Percentiles rank a stretch among this genome's conserved stretches.
Evolutionary conservation across 225 moss, liverwort and hornwort genomes (phyloP).

Genomic region (Straminergon stramineum): DNA sequence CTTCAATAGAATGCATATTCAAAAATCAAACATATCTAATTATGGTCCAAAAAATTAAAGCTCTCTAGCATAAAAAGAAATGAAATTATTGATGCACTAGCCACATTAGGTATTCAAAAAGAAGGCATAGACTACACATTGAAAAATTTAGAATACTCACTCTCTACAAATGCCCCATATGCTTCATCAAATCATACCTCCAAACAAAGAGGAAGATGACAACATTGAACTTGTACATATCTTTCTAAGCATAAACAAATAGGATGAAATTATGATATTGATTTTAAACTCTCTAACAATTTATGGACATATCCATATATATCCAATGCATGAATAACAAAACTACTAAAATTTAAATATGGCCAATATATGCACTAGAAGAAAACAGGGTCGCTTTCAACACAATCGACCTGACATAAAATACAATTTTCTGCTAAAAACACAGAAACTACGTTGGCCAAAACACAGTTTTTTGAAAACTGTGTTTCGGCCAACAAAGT

Average conservation of each 20-base stretch:
- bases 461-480: too few relatives aligned
- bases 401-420: too few relatives aligned
- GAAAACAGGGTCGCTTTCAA: too few relatives aligned
- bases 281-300: background rate
- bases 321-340: background rate
- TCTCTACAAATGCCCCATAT: too few relatives aligned
- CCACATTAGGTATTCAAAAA: too few relatives aligned
- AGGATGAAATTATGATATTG: background rate
- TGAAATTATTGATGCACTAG: background rate
- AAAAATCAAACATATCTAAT: background rate
- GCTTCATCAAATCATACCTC: background rate
- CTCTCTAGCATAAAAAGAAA: background rate
- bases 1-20: background rate
- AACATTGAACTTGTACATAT: background rate
- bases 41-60: fast-evolving
- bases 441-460: too few relatives aligned
- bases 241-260: background rate
- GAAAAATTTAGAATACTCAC: background rate
- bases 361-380: background rate
- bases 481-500: too few relatives aligned
- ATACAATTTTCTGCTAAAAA: too few relatives aligned
- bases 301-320: background rate
- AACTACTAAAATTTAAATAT: background rate
- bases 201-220: background rate
- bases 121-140: background rate